These are phyloP conservation scores for Naganishia friedmannii DNA, from an alignment of 768 basidiomycete genomes.

Conservation along the genomic window DNA sequence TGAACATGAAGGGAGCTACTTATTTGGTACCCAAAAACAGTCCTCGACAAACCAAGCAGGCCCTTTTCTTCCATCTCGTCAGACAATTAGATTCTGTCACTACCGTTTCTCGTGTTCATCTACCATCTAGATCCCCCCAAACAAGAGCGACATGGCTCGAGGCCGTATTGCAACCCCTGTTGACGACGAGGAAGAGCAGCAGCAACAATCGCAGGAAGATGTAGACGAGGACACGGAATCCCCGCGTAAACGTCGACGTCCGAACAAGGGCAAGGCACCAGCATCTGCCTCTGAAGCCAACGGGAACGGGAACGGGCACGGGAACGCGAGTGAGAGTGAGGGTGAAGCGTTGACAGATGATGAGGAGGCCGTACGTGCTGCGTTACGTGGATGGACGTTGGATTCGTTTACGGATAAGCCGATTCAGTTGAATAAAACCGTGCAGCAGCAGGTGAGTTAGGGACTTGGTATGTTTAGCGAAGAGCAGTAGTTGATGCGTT, in stretches of 20 bases:
- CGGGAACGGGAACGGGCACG: conserved; percentile 6
- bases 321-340: conserved; percentile 19
- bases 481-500: no score
- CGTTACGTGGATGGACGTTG: conserved; percentile 9
- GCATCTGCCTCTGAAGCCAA: background rate
- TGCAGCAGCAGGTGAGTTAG: conserved; percentile 6
- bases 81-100: no score
- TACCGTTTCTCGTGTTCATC: no score
- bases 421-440: background rate
- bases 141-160: conserved; percentile 6
- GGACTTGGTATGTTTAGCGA: no score
- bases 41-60: no score
- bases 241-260: conserved; percentile 8
- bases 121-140: background rate
- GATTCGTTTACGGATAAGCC: conserved; percentile 21
- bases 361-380: conserved; percentile 8
- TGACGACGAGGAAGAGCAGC: conserved; percentile 9
- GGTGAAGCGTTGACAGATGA: conserved; percentile 6
- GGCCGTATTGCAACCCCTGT: conserved; percentile 10
- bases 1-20: no score
- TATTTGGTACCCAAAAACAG: no score
- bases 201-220: background rate
- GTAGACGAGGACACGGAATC: background rate
- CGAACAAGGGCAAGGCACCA: conserved; percentile 1
- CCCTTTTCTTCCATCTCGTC: no score